phyloP scores from a whole-genome alignment of 768 basidiomycete species.

The Serendipita sp. region DNA sequence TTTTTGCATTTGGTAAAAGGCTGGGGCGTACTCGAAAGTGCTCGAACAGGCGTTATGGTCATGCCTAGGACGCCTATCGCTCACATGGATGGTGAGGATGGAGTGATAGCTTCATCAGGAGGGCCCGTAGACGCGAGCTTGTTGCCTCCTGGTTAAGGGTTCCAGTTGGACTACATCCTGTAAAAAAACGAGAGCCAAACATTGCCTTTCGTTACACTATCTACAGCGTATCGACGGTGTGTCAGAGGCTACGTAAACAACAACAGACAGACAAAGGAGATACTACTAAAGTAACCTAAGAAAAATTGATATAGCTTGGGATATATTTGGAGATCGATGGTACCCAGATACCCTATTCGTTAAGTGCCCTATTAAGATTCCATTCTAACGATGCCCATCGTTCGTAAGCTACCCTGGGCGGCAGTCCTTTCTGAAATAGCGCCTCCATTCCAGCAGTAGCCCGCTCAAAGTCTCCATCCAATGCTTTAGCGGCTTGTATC shows the following conservation, averaged over 20 bases:
- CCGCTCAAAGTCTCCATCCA: neutral
- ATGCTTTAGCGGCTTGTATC: neutral
- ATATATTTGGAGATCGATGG: neutral
- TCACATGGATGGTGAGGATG: conserved; percentile 31
- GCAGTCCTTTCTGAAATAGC: neutral
- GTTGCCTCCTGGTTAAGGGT: conserved; percentile 72
- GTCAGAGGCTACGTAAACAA: neutral
- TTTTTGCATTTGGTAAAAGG: conserved; percentile 85
- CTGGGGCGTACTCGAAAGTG: conserved; percentile 90
- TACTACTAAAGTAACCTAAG: neutral
- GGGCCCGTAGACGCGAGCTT: conserved; percentile 75
- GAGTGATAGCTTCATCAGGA: conserved; percentile 32
- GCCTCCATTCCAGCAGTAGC: neutral
- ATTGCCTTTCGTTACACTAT: too few species aligned
- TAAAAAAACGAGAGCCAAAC: too few species aligned
- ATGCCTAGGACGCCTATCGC: conserved; percentile 93
- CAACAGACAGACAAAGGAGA: neutral
- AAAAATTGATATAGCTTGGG: neutral
- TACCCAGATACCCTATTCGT: neutral
- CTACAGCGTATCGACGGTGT: too few species aligned
- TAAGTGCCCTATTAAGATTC: neutral
- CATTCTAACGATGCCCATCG: neutral
- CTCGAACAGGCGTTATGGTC: conserved; percentile 89
- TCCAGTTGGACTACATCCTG: too few species aligned
- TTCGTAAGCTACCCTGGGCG: neutral